A percentile compares a stretch with the other conserved stretches of the same genome.
Evolutionary conservation across 805 yeast genomes (phyloP).

Genomic region (Ogataea glucozyma): DNA sequence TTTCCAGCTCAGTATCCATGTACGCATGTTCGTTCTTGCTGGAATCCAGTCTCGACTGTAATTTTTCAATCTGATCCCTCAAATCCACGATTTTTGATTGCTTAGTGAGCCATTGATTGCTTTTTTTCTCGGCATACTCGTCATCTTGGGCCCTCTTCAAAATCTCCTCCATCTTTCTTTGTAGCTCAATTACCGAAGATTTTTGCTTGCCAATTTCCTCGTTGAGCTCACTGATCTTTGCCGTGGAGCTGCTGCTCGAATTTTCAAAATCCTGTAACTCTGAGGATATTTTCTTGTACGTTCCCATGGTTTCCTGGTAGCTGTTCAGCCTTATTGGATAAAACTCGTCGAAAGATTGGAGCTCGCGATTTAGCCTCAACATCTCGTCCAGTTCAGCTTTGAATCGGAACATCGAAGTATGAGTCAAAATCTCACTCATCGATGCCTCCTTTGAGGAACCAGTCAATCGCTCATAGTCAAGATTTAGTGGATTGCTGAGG

Average conservation of each 20-base stretch:
- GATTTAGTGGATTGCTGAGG: conserved; percentile 63
- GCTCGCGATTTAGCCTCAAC: conserved; percentile 47
- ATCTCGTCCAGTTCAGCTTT: conserved; percentile 48
- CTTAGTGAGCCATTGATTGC: conserved; percentile 33
- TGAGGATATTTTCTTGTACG: conserved; percentile 45
- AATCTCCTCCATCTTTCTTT: conserved; percentile 31
- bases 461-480: conserved; percentile 33
- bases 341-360: conserved; percentile 44
- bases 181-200: conserved; percentile 27
- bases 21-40: conserved; percentile 61
- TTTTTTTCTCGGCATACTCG: conserved; percentile 18
- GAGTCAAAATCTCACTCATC: conserved; percentile 50
- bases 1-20: conserved; percentile 57
- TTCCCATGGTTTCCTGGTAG: conserved; percentile 42
- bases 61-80: conserved; percentile 45
- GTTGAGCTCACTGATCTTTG: conserved; percentile 20
- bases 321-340: conserved; percentile 43
- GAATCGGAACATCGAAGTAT: conserved; percentile 58
- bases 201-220: conserved; percentile 16
- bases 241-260: conserved; percentile 34
- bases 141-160: conserved; percentile 24
- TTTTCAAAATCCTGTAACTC: conserved; percentile 46
- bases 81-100: conserved; percentile 47
- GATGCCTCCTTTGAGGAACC: conserved; percentile 36
- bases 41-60: conserved; percentile 46